Evolutionary conservation across 306 rosid species (phyloP), one percentile per base, ranked within the genome.

Genomic region (Lupinus albus): DNA sequence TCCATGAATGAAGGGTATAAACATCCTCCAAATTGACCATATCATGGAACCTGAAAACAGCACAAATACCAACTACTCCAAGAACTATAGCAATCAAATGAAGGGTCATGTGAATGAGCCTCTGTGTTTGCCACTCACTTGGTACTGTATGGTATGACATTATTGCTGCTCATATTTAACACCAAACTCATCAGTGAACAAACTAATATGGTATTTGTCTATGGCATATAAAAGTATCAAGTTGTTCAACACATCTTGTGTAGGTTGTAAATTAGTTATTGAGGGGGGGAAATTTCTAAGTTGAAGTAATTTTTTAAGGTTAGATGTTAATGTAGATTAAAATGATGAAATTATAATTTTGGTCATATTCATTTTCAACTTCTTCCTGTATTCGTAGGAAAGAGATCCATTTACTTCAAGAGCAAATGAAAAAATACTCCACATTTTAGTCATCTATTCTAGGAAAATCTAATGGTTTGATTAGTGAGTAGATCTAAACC

Each of bases 1-100:
- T 86, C 99, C 99, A 93, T 0, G 99, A 93, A 75, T 93, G 99
- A 54, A 93, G 78, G 62, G 85, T 80, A 72, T 63, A 66, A 85
- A 93, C 79, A 71, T 88, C 79, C 0, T 7, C 70, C 7, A 47
- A 0, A 9, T 78, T 51, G 0, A 1, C 4, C 94, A 86, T 88
- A 39, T 86, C 82, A 75, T 90, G 97, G 81, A 5, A 93, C 79
- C 70, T 88, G 80, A 93, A 93, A 55, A 73, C 86, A 2, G 99
- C 99, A 42, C 89, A 77, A 3, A 93, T 55, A 2, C 97, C 99
- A 39, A 76, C 59, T 39, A 93, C 76, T 3, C 94, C 99, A 11
- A 79, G 42, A 65, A 75, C 12, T 50, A 88, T 53, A 15, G 97
- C 96, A 64, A 76, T 49, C 15, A 88, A 57, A 70, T 93, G 87